A percentile compares a stretch with the other conserved stretches of the same genome.
These are phyloP conservation scores for Vicia sativa DNA, from an alignment of 306 rosid species.

Conservation along the genomic window DNA sequence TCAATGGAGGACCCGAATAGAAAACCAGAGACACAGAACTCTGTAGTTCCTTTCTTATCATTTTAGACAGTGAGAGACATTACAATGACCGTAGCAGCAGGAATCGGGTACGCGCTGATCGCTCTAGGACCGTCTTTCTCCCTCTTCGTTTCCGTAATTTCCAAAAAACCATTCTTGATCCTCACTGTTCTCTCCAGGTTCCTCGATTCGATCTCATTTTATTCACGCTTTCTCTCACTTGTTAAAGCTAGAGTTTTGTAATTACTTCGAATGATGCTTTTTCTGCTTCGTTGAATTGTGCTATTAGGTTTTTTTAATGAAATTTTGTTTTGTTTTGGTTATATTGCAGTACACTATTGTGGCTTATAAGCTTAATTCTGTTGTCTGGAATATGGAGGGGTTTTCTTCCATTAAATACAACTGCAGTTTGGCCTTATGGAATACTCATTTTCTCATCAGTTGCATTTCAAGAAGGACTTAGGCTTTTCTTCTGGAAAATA, in stretches of 20 bases:
- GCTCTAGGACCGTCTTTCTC: conserved; percentile 91
- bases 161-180: conserved; percentile 84
- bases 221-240: not conserved
- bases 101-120: conserved; percentile 81
- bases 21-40: not conserved
- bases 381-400: conserved; percentile 87
- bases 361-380: conserved; percentile 87
- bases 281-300: not conserved
- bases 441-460: conserved; percentile 71
- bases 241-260: conserved; percentile 9
- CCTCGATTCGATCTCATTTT: not conserved
- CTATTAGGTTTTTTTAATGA: not conserved
- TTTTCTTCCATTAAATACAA: conserved; percentile 68
- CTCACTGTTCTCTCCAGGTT: conserved; percentile 92
- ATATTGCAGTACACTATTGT: conserved; percentile 66
- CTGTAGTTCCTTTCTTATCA: not conserved
- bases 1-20: conserved; percentile 9
- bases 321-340: not conserved
- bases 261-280: not conserved
- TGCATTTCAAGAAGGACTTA: conserved; percentile 87
- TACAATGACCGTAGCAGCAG: conserved; percentile 76
- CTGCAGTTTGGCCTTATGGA: conserved; percentile 75
- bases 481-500: conserved; percentile 78
- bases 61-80: not conserved
- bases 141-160: conserved; percentile 79